Base-by-base conservation (phyloP, 116 monocot genomes). In the Posidonia oceanica region DNA sequence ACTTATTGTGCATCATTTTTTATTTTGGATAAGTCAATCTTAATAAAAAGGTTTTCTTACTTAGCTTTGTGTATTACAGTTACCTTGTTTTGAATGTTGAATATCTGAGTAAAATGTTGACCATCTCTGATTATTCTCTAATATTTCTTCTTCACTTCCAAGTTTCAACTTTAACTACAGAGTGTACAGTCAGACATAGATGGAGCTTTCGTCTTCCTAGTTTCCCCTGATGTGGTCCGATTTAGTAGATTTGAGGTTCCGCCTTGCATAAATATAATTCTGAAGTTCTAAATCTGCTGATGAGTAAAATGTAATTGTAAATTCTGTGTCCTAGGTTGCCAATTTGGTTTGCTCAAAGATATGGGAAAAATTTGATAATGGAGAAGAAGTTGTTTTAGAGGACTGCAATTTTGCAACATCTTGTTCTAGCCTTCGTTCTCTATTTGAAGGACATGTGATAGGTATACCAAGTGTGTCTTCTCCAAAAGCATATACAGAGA, bases 181-280 rank as follows among this genome's bases (percentile, higher is more conserved):
- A 72, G 72, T 71, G 87, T 94, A 41, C 87, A 88, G 65, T 63
- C 72, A 68, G 90, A 83, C 29, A 80, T 17, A 20, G 76, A 76
- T 73, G 78, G 76, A 79, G 71, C 62, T 38, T 51, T 90, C 71
- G 69, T 85, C n/a, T 85, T 94, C 72, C 64, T 87, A 66, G 77
- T 90, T 63, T 80, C 87, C 12, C 87, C 94, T 71, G 90, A 94
- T 68, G 86, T 78, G 40, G 16, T 94, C 74, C 69, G 80, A 39
- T 94, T 87, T 75, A 80, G 59, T 68, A 83, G 90, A 71, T 74
- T 83, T 64, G 78, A 90, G 90, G 94, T 94, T 80, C 63, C 15
- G 14, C 29, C 14, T 79, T 59, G 29, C 66, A 29, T 4, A 29
- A 14, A 29, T 16, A 68, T 48, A 48, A 29, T 29, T 29, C 1